Evolutionary conservation across 306 rosid species (phyloP).

Genomic region (Prunus armeniaca): DNA sequence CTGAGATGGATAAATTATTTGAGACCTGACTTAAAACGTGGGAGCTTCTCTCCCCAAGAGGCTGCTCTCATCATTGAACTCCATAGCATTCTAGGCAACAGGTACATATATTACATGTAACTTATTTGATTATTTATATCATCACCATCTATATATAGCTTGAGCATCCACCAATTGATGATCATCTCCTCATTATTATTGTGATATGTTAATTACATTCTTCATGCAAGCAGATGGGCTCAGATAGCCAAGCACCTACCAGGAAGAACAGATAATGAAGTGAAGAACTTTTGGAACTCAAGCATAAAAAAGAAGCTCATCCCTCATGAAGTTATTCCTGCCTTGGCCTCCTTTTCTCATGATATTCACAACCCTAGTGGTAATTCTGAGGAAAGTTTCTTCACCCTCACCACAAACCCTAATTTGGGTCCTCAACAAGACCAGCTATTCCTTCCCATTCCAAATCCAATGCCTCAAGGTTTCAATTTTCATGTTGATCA

Average conservation of each 20-base stretch:
- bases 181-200: background rate
- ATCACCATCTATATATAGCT: background rate
- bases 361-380: slow-evolving; percentile 37
- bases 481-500: slow-evolving; percentile 29
- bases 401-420: slow-evolving; percentile 58
- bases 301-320: slow-evolving; percentile 90
- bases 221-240: slow-evolving; percentile 68
- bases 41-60: slow-evolving; percentile 92
- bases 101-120: slow-evolving; percentile 28
- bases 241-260: slow-evolving; percentile 95
- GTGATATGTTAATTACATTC: background rate
- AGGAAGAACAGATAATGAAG: slow-evolving; percentile 98
- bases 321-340: slow-evolving; percentile 48
- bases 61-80: slow-evolving; percentile 89
- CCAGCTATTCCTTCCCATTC: slow-evolving; percentile 50
- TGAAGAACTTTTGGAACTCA: slow-evolving; percentile 98
- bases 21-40: slow-evolving; percentile 95
- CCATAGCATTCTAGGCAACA: slow-evolving; percentile 88
- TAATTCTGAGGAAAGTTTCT: slow-evolving; percentile 44
- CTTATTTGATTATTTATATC: background rate
- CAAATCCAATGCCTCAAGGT: slow-evolving; percentile 35
- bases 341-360: slow-evolving; percentile 51
- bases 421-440: slow-evolving; percentile 32
- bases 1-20: slow-evolving; percentile 94
- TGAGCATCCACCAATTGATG: too few species aligned